Evolutionary conservation across 2,329 filamentous ascomycete genomes (phyloP).

Genomic region (Cercospora sp.): DNA sequence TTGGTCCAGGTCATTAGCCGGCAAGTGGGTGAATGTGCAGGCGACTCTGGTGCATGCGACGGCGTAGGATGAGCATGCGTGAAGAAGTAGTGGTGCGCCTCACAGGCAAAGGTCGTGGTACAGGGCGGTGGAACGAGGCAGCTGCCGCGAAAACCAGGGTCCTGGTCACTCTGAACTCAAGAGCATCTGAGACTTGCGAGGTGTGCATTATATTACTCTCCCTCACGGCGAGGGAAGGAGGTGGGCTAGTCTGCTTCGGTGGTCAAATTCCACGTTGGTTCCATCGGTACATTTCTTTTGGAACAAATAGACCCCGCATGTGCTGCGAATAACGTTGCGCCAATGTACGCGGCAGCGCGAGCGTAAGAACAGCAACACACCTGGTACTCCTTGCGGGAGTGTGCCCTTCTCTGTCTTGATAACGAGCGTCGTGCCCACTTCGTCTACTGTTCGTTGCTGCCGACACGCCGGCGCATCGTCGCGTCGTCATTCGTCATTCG

Average conservation of each 20-base stretch:
- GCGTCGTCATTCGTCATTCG: background rate
- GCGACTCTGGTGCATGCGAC: background rate
- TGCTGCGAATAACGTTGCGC: constrained; percentile 8
- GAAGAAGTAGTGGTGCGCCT: background rate
- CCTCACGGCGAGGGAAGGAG: background rate
- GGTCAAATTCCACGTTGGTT: background rate
- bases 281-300: constrained; percentile 4
- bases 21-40: background rate
- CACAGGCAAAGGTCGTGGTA: constrained; percentile 1
- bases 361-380: background rate
- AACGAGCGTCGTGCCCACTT: background rate
- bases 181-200: background rate
- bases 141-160: constrained; percentile 1
- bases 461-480: constrained; percentile 2
- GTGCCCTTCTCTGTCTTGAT: background rate
- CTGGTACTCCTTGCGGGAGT: constrained; percentile 3
- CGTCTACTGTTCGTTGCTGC: background rate
- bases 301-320: constrained; percentile 4
- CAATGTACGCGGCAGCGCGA: constrained; percentile 6
- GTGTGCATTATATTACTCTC: background rate
- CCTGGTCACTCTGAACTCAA: constrained; percentile 6
- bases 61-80: background rate
- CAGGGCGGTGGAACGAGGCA: background rate
- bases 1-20: background rate
- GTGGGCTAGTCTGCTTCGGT: constrained; percentile 2